Evolutionary conservation across 2,329 filamentous ascomycete genomes (phyloP), one percentile per base, ranked within the genome.

Genomic region (Aspergillus neoniger): DNA sequence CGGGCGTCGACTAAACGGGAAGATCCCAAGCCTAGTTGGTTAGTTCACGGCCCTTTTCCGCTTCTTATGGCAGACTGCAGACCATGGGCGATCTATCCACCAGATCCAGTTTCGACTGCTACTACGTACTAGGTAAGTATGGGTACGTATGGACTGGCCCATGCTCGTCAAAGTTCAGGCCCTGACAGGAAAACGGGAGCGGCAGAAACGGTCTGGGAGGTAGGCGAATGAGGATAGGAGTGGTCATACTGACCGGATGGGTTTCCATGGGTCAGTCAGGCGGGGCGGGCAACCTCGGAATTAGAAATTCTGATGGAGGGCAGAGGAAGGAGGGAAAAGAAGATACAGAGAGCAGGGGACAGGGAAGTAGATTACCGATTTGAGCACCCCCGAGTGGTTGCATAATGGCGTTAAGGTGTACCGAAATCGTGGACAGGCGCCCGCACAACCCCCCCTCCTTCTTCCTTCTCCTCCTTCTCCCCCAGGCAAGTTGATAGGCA

Each of bases 151-250:
- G 53, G 54, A 58, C 62, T 69, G 64, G 65, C 60, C 67, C 63
- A 67, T 67, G 67, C 67, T 66, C 58, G 52, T 62, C 59, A 55
- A 62, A 60, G 62, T 67, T 66, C 60, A 67, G 60, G 63, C 67
- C 67, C 67, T 69, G 67, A 67, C 67, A 69, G 66, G 57, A 65
- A 63, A 64, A 67, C 65, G 62, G 66, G 67, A 64, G 64, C 63
- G 65, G 64, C 65, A 68, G 59, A 68, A 69, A 69, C 67, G 67
- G 67, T 59, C 58, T 63, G 47, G 21, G 41, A 58, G 48, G 55
- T 50, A 63, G 54, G 55, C 51, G 57, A 58, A 62, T 61, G 55
- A 21, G 53, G 21, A 50, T 17, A 50, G 52, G 59, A 59, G 58
- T 30, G 52, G 54, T 56, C 51, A 54, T 57, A 32, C 43, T 57